A percentile compares a stretch with the other conserved stretches of the same genome.
phyloP scores from a whole-genome alignment of 805 yeast species.

The Debaryomyces tyrocola region DNA sequence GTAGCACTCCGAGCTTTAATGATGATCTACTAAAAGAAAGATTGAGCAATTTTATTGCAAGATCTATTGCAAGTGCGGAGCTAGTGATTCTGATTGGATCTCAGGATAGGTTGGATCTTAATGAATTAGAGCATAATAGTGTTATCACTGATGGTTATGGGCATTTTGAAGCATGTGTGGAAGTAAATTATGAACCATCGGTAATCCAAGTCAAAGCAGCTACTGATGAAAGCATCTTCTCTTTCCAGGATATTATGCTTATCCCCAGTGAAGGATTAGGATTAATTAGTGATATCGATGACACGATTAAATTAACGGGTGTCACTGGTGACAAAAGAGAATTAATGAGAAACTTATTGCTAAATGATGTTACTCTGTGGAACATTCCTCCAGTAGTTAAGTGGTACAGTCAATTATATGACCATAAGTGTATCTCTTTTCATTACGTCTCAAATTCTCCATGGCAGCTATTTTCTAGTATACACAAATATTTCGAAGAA shows the following conservation, averaged over 20 bases:
- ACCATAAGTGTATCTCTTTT: conserved; percentile 53
- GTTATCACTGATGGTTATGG: conserved; percentile 67
- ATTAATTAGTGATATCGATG: conserved; percentile 90
- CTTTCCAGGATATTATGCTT: conserved; percentile 45
- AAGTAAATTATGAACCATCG: conserved; percentile 61
- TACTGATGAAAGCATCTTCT: conserved; percentile 47
- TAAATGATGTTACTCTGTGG: conserved; percentile 66
- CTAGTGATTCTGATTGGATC: conserved; percentile 59
- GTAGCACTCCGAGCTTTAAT: conserved; percentile 5
- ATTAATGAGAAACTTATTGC: conserved; percentile 73
- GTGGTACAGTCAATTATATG: conserved; percentile 61
- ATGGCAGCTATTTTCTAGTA: conserved; percentile 74
- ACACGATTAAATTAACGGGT: conserved; percentile 88
- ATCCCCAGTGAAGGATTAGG: conserved; percentile 56
- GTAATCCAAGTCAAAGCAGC: conserved; percentile 51
- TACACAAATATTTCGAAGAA: conserved; percentile 54
- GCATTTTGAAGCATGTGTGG: conserved; percentile 54
- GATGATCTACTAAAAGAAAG: conserved; percentile 62
- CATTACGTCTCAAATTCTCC: conserved; percentile 97
- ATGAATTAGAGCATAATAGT: conserved; percentile 24
- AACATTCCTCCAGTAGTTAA: conserved; percentile 69
- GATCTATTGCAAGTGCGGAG: conserved; percentile 59
- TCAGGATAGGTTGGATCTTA: conserved; percentile 26
- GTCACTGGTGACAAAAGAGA: conserved; percentile 86
- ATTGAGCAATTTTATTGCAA: conserved; percentile 67